phyloP scores from a whole-genome alignment of 1,284 basidiomycete genomes.

The Boletellus dicymbophilus region DNA sequence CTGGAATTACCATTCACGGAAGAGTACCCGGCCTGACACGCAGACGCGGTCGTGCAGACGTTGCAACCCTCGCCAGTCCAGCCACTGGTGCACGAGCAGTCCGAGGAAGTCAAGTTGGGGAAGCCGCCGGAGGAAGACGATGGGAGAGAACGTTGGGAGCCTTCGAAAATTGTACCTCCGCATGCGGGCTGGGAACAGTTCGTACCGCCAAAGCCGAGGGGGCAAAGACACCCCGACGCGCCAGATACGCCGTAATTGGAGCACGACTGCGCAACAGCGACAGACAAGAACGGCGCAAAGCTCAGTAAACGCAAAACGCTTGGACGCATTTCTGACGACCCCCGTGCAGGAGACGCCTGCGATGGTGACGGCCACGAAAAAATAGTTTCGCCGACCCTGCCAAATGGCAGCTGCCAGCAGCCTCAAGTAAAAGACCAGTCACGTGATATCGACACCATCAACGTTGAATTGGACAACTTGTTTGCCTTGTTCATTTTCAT shows the following conservation, averaged over 20 bases:
- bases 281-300: conserved; percentile 14
- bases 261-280: conserved; percentile 53
- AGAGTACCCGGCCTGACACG: conserved; percentile 60
- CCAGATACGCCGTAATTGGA: conserved; percentile 63
- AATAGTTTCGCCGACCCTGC: background rate
- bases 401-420: no score
- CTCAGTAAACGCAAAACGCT: conserved; percentile 8
- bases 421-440: background rate
- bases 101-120: conserved; percentile 61
- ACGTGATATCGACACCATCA: no score
- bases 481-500: background rate
- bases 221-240: conserved; percentile 70
- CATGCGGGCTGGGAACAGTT: conserved; percentile 73
- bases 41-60: conserved; percentile 61
- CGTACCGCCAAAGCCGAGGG: conserved; percentile 73
- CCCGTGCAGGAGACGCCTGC: background rate
- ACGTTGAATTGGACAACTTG: no score
- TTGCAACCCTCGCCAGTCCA: conserved; percentile 83
- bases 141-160: conserved; percentile 53
- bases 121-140: conserved; percentile 42
- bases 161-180: conserved; percentile 80
- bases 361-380: background rate
- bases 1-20: conserved; percentile 40
- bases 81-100: conserved; percentile 67
- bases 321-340: conserved; percentile 8